These are phyloP conservation scores for Scedosporium minutisporum DNA, from an alignment of 2,329 filamentous ascomycete genomes.

Conservation along the genomic window DNA sequence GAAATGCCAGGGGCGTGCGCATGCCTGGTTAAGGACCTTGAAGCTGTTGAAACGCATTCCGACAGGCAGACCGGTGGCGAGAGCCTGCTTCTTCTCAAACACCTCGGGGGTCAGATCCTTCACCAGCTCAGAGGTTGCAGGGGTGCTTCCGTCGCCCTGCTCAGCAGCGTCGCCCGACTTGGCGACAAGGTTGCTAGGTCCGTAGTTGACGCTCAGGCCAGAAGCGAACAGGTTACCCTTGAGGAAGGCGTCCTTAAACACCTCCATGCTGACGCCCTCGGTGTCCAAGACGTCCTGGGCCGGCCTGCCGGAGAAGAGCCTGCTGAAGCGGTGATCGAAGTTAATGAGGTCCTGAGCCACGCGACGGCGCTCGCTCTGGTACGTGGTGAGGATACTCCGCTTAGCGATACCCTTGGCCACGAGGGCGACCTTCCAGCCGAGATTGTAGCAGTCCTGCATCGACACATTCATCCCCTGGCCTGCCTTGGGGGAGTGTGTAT, in stretches of 20 bases:
- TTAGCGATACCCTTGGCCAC: conserved; percentile 28
- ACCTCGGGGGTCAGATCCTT: conserved; percentile 20
- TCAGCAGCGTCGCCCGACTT: conserved; percentile 52
- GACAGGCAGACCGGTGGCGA: conserved; percentile 21
- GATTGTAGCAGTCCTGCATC: conserved; percentile 51
- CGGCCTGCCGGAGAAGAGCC: conserved; percentile 41
- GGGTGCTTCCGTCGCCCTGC: conserved; percentile 34
- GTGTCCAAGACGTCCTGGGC: conserved; percentile 17
- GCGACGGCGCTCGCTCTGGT: conserved; percentile 39
- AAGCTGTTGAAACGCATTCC: conserved; percentile 50
- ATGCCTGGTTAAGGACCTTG: conserved; percentile 50
- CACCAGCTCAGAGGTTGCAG: conserved; percentile 11
- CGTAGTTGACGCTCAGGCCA: conserved; percentile 25
- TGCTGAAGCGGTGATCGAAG: conserved; percentile 36
- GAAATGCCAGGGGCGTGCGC: conserved; percentile 47
- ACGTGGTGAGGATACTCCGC: conserved; percentile 33
- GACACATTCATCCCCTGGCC: conserved; percentile 59
- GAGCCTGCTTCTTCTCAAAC: conserved; percentile 4
- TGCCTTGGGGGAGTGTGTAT: conserved; percentile 40
- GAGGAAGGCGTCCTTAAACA: too few species aligned
- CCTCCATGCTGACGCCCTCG: too few species aligned
- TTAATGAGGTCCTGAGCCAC: conserved; percentile 33
- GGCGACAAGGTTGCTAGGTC: conserved; percentile 50
- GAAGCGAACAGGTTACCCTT: conserved; percentile 39
- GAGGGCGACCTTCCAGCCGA: conserved; percentile 17